A percentile compares a stretch with the other conserved stretches of the same genome.
Conservation (phyloP, 495 filamentous ascomycete species). For the Podospora pseudopauciseta region DNA sequence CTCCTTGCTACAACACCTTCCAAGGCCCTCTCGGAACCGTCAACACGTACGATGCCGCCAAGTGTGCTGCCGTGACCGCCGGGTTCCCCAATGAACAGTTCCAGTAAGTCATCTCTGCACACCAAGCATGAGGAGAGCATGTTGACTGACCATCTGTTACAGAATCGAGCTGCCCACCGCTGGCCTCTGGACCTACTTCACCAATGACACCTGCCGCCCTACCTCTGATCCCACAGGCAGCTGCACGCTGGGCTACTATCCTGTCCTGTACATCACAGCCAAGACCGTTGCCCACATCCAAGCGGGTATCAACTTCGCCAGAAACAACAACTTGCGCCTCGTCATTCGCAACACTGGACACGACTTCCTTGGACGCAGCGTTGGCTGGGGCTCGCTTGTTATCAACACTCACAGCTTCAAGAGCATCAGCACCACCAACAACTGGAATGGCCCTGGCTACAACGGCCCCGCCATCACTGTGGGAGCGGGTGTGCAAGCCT, state of each 20-base stretch:
- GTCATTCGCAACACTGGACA: slow-evolving; percentile 66
- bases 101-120: slow-evolving; percentile 26
- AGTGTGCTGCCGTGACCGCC: slow-evolving; percentile 34
- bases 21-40: slow-evolving; percentile 38
- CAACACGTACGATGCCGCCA: slow-evolving; percentile 36
- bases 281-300: slow-evolving; percentile 42
- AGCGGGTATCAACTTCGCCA: slow-evolving; percentile 52
- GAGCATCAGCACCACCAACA: slow-evolving; percentile 39
- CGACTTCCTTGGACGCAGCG: slow-evolving; percentile 55
- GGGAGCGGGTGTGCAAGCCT: slow-evolving; percentile 48
- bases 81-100: slow-evolving; percentile 38
- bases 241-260: slow-evolving; percentile 58
- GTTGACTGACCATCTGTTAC: slow-evolving; percentile 1
- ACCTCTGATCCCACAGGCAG: slow-evolving; percentile 42
- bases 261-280: slow-evolving; percentile 53
- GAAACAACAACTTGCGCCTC: slow-evolving; percentile 54
- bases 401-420: slow-evolving; percentile 65
- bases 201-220: slow-evolving; percentile 45
- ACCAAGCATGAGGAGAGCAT: background rate
- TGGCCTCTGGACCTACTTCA: slow-evolving; percentile 45
- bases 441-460: slow-evolving; percentile 40
- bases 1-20: slow-evolving; percentile 41
- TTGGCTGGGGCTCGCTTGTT: slow-evolving; percentile 55
- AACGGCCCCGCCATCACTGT: slow-evolving; percentile 45
- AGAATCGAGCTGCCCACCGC: slow-evolving; percentile 41